These are phyloP conservation scores for Nyssa sinensis DNA, from an alignment of 148 eudicot genomes.

Conservation along the genomic window DNA sequence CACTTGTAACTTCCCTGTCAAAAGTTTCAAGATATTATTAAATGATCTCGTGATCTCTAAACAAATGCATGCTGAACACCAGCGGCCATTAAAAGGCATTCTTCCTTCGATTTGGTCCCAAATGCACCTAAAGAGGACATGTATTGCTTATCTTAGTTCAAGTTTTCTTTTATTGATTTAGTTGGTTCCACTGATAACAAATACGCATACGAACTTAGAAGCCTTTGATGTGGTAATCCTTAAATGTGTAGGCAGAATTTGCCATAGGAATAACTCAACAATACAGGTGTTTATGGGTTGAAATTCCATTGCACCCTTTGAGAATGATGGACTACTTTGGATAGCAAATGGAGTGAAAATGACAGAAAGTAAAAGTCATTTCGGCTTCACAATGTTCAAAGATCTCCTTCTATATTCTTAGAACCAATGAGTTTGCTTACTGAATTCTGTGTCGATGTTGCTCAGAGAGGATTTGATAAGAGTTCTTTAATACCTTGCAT, in stretches of 20 bases:
- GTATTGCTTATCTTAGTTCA: no score
- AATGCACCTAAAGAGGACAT: no score
- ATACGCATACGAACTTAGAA: not conserved
- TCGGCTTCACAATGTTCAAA: not conserved
- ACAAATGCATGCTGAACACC: no score
- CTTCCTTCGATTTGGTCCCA: no score
- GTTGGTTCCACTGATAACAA: not conserved
- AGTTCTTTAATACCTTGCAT: not conserved
- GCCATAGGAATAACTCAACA: not conserved
- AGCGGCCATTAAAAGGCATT: no score
- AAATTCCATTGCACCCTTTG: not conserved
- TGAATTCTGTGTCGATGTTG: conserved; percentile 3
- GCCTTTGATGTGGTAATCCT: not conserved
- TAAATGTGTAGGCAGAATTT: not conserved
- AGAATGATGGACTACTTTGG: not conserved
- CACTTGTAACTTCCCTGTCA: no score
- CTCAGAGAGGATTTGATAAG: not conserved
- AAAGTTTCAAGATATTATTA: no score
- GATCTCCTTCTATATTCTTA: not conserved
- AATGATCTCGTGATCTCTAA: no score
- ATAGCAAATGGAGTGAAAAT: not conserved
- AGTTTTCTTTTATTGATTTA: no score
- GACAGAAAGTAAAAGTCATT: not conserved
- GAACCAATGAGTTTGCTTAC: not conserved
- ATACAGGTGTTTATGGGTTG: not conserved